These are phyloP conservation scores for Acacia pycnantha DNA, from an alignment of 331 rosid species.

Conservation along the genomic window DNA sequence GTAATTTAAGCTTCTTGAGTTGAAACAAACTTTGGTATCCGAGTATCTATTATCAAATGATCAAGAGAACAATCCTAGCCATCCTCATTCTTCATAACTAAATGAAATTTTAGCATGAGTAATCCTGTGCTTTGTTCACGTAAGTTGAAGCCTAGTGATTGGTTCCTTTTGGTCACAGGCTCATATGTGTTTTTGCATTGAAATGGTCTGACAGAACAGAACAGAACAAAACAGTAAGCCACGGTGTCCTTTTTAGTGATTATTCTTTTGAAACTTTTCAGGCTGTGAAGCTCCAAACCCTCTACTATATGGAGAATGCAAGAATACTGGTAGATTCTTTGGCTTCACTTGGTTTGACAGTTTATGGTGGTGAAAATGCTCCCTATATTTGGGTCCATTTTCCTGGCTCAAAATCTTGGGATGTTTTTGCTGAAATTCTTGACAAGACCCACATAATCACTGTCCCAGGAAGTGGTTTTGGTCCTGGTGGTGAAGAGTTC, in stretches of 20 bases:
- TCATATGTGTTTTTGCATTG: background rate
- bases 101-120: background rate
- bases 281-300: conserved; percentile 44
- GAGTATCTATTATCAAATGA: background rate
- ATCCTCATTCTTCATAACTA: background rate
- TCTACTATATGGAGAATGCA: conserved; percentile 67
- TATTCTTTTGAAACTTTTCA: conserved; percentile 22
- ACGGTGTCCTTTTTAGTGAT: background rate
- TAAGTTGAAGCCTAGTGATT: background rate
- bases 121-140: background rate
- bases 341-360: conserved; percentile 55
- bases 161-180: background rate
- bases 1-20: background rate
- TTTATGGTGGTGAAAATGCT: conserved; percentile 64
- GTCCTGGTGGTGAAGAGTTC: conserved; percentile 66
- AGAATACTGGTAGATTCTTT: conserved; percentile 55
- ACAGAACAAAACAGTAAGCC: background rate
- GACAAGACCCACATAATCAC: conserved; percentile 66
- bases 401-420: conserved; percentile 72
- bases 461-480: conserved; percentile 69
- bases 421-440: conserved; percentile 58
- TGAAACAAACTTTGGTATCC: background rate
- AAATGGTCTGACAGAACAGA: background rate
- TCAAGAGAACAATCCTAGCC: background rate
- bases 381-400: conserved; percentile 76